Conservation (phyloP, 2,329 filamentous ascomycete species). For the Cytospora paraplurivora region DNA sequence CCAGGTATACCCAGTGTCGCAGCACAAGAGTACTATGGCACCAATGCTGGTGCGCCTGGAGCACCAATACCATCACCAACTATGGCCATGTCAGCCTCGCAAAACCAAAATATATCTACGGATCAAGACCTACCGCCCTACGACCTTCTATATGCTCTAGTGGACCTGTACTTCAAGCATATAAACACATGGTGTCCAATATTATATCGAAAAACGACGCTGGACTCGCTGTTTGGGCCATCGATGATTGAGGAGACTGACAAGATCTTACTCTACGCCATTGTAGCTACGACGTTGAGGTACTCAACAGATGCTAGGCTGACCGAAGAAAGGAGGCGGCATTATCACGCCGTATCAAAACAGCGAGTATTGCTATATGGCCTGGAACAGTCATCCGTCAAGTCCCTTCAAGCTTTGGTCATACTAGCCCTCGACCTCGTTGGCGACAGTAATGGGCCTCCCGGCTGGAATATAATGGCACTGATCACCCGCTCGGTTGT, state of each 20-base stretch:
- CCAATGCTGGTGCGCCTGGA: slow-evolving; percentile 37
- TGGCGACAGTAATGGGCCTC: slow-evolving; percentile 84
- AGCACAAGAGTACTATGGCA: slow-evolving; percentile 54
- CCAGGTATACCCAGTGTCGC: slow-evolving; percentile 44
- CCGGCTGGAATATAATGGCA: slow-evolving; percentile 89
- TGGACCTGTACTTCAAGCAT: slow-evolving; percentile 78
- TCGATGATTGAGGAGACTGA: slow-evolving; percentile 78
- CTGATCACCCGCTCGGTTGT: slow-evolving; percentile 87
- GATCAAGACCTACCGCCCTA: slow-evolving; percentile 75
- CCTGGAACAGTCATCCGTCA: slow-evolving; percentile 86
- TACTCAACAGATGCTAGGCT: slow-evolving; percentile 79
- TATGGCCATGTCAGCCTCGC: slow-evolving; percentile 54
- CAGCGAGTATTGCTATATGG: slow-evolving; percentile 85
- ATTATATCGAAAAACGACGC: slow-evolving; percentile 78
- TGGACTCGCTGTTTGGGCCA: slow-evolving; percentile 80
- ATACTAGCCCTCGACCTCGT: slow-evolving; percentile 84
- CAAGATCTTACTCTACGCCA: slow-evolving; percentile 80
- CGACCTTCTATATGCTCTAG: slow-evolving; percentile 70
- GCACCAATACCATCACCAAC: slow-evolving; percentile 59
- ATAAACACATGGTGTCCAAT: slow-evolving; percentile 88
- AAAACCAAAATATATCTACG: slow-evolving; percentile 42
- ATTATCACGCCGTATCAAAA: slow-evolving; percentile 81
- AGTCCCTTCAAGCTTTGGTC: slow-evolving; percentile 82
- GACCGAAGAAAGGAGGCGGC: slow-evolving; percentile 69
- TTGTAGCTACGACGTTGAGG: slow-evolving; percentile 83